These are phyloP conservation scores for Styphnolobium japonicum DNA, from an alignment of 306 rosid species.

Conservation along the genomic window DNA sequence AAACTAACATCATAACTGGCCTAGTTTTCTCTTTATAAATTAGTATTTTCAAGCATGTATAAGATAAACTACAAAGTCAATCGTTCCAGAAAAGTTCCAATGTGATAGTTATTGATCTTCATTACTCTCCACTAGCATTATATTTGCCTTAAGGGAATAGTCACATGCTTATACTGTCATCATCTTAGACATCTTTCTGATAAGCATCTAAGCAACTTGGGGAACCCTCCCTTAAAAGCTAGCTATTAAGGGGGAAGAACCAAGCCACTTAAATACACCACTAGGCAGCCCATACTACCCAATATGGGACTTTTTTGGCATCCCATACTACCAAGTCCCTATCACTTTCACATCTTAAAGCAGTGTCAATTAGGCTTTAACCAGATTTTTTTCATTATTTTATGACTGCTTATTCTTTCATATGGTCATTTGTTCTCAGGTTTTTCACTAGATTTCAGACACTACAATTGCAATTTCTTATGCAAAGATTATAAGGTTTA, in stretches of 20 bases:
- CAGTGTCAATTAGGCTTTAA: background rate
- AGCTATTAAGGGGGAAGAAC: no score
- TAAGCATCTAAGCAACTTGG: no score
- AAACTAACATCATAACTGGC: slow-evolving; percentile 16
- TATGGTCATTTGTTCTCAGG: background rate
- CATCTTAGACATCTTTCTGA: background rate
- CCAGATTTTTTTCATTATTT: background rate
- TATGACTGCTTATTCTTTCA: background rate
- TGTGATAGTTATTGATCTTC: background rate
- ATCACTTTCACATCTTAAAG: background rate
- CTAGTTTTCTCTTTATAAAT: background rate
- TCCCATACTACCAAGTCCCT: no score
- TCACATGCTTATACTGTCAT: background rate
- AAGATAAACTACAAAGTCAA: background rate
- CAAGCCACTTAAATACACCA: no score
- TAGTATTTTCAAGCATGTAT: background rate
- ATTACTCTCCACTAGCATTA: background rate
- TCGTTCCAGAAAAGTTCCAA: background rate
- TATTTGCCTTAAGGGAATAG: background rate
- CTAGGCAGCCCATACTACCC: no score
- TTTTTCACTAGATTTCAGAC: background rate
- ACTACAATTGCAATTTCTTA: background rate
- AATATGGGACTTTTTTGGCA: no score
- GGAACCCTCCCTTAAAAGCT: no score
- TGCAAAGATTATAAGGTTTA: background rate